phyloP scores from a whole-genome alignment of 2,329 filamentous ascomycete genomes.

The Fusarium ramigenum region DNA sequence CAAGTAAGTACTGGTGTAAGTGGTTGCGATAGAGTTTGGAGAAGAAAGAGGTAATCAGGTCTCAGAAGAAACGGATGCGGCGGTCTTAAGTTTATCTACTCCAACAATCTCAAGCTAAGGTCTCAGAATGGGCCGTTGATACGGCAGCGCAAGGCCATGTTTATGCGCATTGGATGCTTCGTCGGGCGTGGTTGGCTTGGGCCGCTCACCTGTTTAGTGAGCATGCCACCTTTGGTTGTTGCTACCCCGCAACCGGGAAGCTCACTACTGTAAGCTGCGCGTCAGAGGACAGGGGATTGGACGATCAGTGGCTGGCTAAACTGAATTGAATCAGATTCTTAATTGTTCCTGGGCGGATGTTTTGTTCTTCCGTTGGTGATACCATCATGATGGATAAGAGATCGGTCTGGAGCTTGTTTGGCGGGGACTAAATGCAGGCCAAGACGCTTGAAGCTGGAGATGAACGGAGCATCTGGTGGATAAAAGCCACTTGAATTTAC shows the following conservation, averaged over 20 bases:
- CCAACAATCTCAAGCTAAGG: constrained; percentile 30
- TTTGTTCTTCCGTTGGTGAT: constrained; percentile 9
- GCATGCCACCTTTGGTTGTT: constrained; percentile 24
- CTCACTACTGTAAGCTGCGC: constrained; percentile 27
- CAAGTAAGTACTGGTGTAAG: constrained; percentile 5
- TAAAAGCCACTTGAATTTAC: constrained; percentile 10
- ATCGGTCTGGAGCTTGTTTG: constrained; percentile 35
- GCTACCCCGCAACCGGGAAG: constrained; percentile 42
- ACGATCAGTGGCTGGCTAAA: constrained; percentile 22
- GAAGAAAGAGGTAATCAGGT: constrained; percentile 19
- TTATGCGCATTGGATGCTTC: constrained; percentile 38
- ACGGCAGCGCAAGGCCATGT: constrained; percentile 41
- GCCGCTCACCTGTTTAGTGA: constrained; percentile 2
- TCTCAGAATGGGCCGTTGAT: constrained; percentile 42
- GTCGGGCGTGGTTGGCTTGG: constrained; percentile 23
- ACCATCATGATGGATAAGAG: background rate
- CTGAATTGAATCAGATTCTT: background rate
- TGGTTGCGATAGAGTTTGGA: constrained; percentile 8
- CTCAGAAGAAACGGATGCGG: constrained; percentile 26
- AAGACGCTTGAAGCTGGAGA: constrained; percentile 29
- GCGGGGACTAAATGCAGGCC: constrained; percentile 41
- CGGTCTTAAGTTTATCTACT: constrained; percentile 37
- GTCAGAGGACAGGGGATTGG: constrained; percentile 40
- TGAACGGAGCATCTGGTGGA: constrained; percentile 7
- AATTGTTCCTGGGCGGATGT: constrained; percentile 14